Evolutionary conservation across 805 yeast species (phyloP).

Genomic region (Komagataella pastoris): DNA sequence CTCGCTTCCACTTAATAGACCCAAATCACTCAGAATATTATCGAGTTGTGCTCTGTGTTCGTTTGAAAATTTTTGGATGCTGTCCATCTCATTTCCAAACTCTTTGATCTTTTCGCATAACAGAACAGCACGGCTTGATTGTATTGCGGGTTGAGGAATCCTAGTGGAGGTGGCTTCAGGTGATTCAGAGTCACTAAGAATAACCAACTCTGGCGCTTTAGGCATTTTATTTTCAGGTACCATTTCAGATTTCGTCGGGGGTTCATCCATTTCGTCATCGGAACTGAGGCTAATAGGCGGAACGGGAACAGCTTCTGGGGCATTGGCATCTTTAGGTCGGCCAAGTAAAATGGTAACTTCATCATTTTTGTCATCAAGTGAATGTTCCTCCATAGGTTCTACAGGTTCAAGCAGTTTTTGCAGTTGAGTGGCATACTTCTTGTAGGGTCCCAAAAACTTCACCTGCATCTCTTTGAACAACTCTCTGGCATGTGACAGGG

Average conservation of each 20-base stretch:
- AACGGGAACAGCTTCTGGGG: neutral
- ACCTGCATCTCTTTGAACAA: constrained; percentile 4
- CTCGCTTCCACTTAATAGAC: neutral
- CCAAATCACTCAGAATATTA: neutral
- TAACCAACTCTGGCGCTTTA: neutral
- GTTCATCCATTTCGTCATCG: neutral
- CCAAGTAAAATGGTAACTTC: neutral
- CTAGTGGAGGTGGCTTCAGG: neutral
- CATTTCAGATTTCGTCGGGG: neutral
- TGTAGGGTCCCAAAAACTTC: neutral
- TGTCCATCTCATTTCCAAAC: neutral
- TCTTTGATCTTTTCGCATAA: neutral
- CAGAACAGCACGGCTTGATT: neutral
- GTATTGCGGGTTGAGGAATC: neutral
- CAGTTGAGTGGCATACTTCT: neutral
- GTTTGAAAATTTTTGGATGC: too few species aligned
- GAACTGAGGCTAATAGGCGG: neutral
- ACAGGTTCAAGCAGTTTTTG: neutral
- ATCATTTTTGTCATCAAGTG: neutral
- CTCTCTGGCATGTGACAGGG: constrained; percentile 9
- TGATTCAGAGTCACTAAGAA: neutral
- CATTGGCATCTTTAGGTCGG: neutral
- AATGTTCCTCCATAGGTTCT: neutral
- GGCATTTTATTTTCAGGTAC: neutral
- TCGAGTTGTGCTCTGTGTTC: neutral